Base-by-base conservation (phyloP, 1,284 basidiomycete genomes). In the Athelia psychrophila region DNA sequence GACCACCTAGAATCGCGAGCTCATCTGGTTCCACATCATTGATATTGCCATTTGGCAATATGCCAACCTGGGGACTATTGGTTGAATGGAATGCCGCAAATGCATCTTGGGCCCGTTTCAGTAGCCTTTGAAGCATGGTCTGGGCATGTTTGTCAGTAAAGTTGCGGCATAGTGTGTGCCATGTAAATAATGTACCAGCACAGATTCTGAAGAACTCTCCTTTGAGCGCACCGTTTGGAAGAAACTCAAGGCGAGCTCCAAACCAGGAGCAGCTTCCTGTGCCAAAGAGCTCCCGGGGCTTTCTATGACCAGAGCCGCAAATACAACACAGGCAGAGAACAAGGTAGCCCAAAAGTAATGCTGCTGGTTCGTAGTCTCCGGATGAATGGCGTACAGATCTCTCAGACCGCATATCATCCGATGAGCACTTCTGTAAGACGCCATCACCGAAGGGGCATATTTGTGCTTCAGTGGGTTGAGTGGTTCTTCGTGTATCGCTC, bases 281-380 rank as follows among this genome's bases (percentile, higher is more conserved):
- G 76, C 68, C 4, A 80, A 62, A 2, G 64, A 59, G 54, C 77
- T 79, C 19, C 66, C 67, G 6, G 79, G 78, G 47, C 72, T 73
- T 56, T 76, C 72, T 20, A 76, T 63, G 3, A 78, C 71, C 22
- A 81, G 62, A 2, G 73, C 74, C n/a, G 72, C 75, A 33, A 81
- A 65, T 16, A 77, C 65, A 30, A 78, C 80, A 52, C 78, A 79
- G 12, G 79, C 66, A 2, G 77, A 77, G 54, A 77, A 80, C 36
- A 77, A 60, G 2, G 67, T 67, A 1, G 78, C 75, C 80, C 80
- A 83, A 60, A 81, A 79, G 58, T 73, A 79, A 75, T 77, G 80
- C 16, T 69, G 62, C 38, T 63, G 59, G 20, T 67, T 58, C 3
- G 69, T 61, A 2, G 66, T 56, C 18, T 56, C 54, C 3, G 71